phyloP scores from a whole-genome alignment of 257 asterid genomes.

The Solanum virginianum region DNA sequence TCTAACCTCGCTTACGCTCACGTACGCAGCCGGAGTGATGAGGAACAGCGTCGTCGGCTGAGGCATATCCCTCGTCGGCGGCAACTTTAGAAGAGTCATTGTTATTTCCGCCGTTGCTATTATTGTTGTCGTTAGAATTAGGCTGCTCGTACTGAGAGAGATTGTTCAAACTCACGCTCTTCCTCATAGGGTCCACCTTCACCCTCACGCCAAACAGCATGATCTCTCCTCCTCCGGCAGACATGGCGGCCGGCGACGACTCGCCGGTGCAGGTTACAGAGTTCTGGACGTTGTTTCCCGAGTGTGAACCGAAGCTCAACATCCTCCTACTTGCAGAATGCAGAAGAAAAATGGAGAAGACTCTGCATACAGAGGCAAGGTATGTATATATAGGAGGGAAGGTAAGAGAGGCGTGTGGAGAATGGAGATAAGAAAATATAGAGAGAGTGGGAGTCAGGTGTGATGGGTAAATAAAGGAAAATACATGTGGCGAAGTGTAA shows the following conservation, averaged over 20 bases:
- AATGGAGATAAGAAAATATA: constrained; percentile 11
- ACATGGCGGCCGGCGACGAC: constrained; percentile 16
- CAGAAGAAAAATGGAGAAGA: neutral
- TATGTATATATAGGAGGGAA: neutral
- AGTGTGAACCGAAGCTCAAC: neutral
- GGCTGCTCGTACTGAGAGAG: constrained; percentile 54
- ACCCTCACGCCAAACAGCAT: constrained; percentile 82
- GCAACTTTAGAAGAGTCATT: constrained; percentile 14
- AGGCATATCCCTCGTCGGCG: constrained; percentile 45
- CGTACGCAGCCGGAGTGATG: constrained; percentile 39
- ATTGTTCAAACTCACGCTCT: constrained; percentile 80
- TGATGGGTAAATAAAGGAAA: neutral
- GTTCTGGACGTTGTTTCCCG: constrained; percentile 13
- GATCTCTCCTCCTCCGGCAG: constrained; percentile 26
- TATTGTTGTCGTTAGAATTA: neutral
- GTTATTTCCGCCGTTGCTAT: neutral
- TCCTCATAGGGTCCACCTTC: constrained; percentile 76
- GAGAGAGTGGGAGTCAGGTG: neutral
- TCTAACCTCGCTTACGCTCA: constrained; percentile 90
- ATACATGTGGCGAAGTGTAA: neutral
- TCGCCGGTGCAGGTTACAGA: constrained; percentile 21
- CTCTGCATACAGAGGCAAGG: neutral
- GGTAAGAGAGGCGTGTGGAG: neutral
- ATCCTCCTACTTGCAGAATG: neutral
- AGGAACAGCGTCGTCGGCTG: constrained; percentile 65